phyloP scores from a whole-genome alignment of 805 yeast genomes.

The Sugiyamaella boreocaroliniensis region DNA sequence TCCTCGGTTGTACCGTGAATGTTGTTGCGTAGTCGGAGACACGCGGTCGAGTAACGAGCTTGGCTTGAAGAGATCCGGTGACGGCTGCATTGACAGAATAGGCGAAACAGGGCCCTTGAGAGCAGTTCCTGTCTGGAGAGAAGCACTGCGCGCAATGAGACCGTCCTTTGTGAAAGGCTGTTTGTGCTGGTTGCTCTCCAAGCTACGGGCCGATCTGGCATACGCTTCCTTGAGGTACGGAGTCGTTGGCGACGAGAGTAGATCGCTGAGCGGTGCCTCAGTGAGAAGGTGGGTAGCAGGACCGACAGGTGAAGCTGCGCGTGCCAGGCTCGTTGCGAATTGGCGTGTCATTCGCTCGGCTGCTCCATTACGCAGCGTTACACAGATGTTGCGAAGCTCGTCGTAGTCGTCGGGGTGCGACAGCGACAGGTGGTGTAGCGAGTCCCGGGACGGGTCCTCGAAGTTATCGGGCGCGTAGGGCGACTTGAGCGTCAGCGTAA shows the following conservation, averaged over 20 bases:
- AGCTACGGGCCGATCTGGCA: background rate
- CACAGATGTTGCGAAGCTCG: slow-evolving; percentile 25
- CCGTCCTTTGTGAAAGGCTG: background rate
- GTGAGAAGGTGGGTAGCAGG: background rate
- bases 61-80: slow-evolving; percentile 8
- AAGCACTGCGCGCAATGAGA: background rate
- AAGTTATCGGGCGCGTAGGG: slow-evolving; percentile 5
- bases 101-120: background rate
- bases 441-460: slow-evolving; percentile 14
- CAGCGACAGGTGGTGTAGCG: slow-evolving; percentile 20
- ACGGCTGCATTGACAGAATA: background rate
- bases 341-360: background rate
- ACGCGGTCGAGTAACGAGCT: slow-evolving; percentile 12
- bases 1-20: background rate
- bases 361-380: slow-evolving; percentile 23
- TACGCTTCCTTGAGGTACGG: background rate
- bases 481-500: background rate
- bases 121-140: background rate
- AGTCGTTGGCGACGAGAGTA: background rate
- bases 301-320: background rate
- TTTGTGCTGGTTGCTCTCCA: background rate
- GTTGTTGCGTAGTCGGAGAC: background rate
- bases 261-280: background rate
- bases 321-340: background rate
- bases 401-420: slow-evolving; percentile 23